Base-by-base conservation (phyloP, 2,329 filamentous ascomycete genomes). In the Ophiostoma piceae region DNA sequence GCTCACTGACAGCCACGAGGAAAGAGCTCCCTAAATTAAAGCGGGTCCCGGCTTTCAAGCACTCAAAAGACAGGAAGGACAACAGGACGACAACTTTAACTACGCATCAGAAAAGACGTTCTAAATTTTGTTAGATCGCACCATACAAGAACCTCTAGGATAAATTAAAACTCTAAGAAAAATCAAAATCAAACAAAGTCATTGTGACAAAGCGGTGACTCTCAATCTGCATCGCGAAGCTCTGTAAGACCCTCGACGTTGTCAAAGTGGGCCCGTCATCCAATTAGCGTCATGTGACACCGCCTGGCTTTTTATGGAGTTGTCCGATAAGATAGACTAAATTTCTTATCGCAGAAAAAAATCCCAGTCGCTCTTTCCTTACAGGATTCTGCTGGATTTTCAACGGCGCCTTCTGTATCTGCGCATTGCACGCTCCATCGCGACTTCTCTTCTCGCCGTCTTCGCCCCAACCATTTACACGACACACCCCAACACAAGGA, bases 281-380 rank as follows among this genome's bases (percentile, higher is more conserved):
- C 37, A 6, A 9, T 11, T 12, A 65, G 29, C 9, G 7, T 43
- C 67, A 64, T 60, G 41, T 68, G 32, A 39, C 35, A 32, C 26
- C 39, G 39, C 60, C 66, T 51, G 41, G 16, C 32, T 41, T 26
- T 60, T 43, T 69, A 47, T 70, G 68, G 68, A 54, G 19, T 54
- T n/a, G 14, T 3, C 5, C 68, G 69, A 70, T 70, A 70, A 67
- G 69, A 57, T 26, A 64, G 65, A 57, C 51, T 65, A 66, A 70
- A 65, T 66, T 68, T 68, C 67, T 71, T 71, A 71, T 71, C 70
- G 51, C 41, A 39, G 43, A 70, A 66, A 71, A 71, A 69, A 71
- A 69, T 39, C 62, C 62, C 32, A 65, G 62, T 65, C 62, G 32
- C 62, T 65, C 62, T 65, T 65, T 29, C 29, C 60, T 19, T 62